phyloP scores from a whole-genome alignment of 148 eudicot genomes.

The Polygonum aviculare region DNA sequence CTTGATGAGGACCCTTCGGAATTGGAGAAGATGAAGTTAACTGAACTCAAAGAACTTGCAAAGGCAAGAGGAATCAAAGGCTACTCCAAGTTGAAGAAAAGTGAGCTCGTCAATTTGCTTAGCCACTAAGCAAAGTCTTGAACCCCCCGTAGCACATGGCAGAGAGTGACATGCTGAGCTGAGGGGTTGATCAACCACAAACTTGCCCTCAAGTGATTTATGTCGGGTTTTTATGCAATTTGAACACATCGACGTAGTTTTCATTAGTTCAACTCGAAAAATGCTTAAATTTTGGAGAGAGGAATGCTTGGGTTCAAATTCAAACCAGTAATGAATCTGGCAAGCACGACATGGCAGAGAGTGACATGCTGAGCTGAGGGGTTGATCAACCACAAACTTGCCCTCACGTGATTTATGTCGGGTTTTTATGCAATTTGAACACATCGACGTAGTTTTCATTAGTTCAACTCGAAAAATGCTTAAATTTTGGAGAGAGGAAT shows the following conservation, averaged over 20 bases:
- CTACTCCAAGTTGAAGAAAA: conserved; percentile 58
- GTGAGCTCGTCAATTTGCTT: conserved; percentile 41
- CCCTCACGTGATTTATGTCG: not conserved
- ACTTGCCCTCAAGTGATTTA: not conserved
- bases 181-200: not conserved
- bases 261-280: not conserved
- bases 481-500: not conserved
- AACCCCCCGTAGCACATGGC: not conserved
- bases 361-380: not conserved
- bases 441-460: not conserved
- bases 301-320: not conserved
- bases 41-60: conserved; percentile 47
- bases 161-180: not conserved
- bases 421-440: not conserved
- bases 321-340: not conserved
- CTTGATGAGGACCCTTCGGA: not conserved
- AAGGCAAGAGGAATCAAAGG: conserved; percentile 53
- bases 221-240: not conserved
- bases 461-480: not conserved
- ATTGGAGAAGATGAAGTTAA: conserved; percentile 43
- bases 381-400: not conserved
- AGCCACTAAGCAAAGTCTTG: conserved; percentile 6
- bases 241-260: not conserved
- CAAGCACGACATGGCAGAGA: not conserved
- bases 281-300: not conserved